A percentile compares a stretch with the other conserved stretches of the same genome.
phyloP scores from a whole-genome alignment of 1,284 basidiomycete genomes.

The Microbotryomycetes sp. region DNA sequence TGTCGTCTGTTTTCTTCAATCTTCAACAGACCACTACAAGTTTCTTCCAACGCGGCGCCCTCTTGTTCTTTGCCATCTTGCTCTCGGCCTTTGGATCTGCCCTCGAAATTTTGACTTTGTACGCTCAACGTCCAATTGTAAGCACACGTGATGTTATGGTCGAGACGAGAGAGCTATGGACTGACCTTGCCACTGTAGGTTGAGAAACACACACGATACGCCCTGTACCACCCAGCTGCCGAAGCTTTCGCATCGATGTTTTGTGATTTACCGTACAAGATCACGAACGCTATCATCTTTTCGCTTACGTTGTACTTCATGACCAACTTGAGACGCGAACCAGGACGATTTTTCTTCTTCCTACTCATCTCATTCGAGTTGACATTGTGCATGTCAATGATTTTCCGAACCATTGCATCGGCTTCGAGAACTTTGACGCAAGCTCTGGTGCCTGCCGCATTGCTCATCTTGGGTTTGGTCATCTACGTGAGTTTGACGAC shows the following conservation, averaged over 20 bases:
- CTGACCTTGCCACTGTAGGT: neutral
- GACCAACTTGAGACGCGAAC: conserved; percentile 46
- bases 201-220: conserved; percentile 38
- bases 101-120: conserved; percentile 45
- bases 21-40: conserved; percentile 26
- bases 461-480: conserved; percentile 42
- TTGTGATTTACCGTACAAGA: conserved; percentile 47
- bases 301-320: conserved; percentile 46
- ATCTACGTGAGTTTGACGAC: neutral
- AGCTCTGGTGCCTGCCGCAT: conserved; percentile 47
- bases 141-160: neutral
- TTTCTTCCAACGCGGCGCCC: conserved; percentile 31
- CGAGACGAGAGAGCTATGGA: conserved; percentile 42
- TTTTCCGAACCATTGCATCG: conserved; percentile 49
- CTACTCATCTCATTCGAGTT: conserved; percentile 42
- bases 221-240: conserved; percentile 46
- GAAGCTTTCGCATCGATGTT: conserved; percentile 46
- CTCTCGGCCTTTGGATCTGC: conserved; percentile 41
- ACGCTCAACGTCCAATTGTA: conserved; percentile 46
- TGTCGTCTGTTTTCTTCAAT: conserved; percentile 46
- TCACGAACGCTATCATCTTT: conserved; percentile 41
- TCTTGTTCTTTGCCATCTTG: conserved; percentile 47
- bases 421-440: conserved; percentile 44
- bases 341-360: conserved; percentile 41
- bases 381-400: conserved; percentile 47